Conservation (phyloP, 2,329 filamentous ascomycete species). For the Seiridium unicorne region DNA sequence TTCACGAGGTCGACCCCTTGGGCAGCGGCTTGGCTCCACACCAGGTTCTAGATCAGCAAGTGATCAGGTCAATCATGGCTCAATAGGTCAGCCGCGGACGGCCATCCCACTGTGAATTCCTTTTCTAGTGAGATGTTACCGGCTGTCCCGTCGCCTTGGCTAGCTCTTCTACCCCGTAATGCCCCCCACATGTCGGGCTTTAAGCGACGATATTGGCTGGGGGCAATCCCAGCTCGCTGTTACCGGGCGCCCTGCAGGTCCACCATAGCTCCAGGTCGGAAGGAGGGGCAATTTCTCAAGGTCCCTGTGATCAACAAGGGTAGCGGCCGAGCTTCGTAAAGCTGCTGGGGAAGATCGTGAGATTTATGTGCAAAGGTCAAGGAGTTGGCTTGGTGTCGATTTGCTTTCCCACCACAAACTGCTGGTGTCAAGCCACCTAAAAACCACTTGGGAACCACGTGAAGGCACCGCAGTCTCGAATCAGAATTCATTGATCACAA, state of each 20-base stretch:
- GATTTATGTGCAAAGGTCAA: neutral
- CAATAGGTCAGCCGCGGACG: neutral
- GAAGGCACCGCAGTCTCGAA: too few species aligned
- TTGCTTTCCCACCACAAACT: neutral
- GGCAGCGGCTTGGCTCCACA: neutral
- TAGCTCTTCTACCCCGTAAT: neutral
- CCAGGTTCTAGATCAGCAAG: conserved; percentile 1
- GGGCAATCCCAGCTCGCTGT: neutral
- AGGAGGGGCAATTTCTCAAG: neutral
- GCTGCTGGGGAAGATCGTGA: neutral
- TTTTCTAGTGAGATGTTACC: neutral
- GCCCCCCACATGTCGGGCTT: neutral
- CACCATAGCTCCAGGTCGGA: neutral
- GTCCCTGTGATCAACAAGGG: neutral
- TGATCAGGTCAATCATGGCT: conserved; percentile 5
- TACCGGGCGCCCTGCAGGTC: neutral
- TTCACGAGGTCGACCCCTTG: too few species aligned
- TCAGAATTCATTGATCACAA: too few species aligned
- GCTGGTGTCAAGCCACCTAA: too few species aligned
- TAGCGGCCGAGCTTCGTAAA: neutral
- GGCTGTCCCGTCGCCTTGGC: neutral
- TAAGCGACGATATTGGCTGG: neutral
- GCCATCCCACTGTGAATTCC: conserved; percentile 6
- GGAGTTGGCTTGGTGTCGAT: neutral
- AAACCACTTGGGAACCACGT: too few species aligned